Conservation (phyloP, 805 yeast genomes). For the Teunomyces atbi region DNA sequence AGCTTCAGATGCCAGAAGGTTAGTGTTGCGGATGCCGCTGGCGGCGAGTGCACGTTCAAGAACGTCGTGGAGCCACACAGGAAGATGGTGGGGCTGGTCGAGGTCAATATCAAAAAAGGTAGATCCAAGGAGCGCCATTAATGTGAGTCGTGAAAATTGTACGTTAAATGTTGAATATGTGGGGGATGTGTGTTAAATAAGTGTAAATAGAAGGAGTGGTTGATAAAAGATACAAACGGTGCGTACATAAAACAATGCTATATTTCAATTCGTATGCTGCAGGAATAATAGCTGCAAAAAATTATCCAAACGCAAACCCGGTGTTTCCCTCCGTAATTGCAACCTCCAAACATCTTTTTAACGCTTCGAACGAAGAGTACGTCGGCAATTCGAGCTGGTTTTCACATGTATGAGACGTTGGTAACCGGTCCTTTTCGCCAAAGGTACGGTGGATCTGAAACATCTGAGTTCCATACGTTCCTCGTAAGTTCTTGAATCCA, state of each 20-base stretch:
- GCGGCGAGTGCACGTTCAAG: constrained; percentile 34
- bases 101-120: constrained; percentile 17
- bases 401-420: constrained; percentile 96
- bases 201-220: neutral
- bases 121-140: constrained; percentile 6
- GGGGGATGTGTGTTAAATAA: neutral
- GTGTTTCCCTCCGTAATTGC: constrained; percentile 95
- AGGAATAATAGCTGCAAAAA: neutral
- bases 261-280: no score
- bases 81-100: constrained; percentile 18
- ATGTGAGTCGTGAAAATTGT: neutral
- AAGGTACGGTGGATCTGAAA: constrained; percentile 89
- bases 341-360: constrained; percentile 72
- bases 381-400: constrained; percentile 93
- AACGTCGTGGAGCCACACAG: constrained; percentile 32
- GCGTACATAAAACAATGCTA: no score
- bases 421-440: constrained; percentile 80
- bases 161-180: no score
- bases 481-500: constrained; percentile 88
- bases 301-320: constrained; percentile 83
- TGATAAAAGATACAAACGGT: neutral
- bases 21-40: constrained; percentile 21
- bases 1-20: constrained; percentile 35
- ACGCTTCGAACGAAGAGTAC: constrained; percentile 81
- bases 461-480: constrained; percentile 80